phyloP scores from a whole-genome alignment of 352 stramenopile species.

The Globisporangium middletonii region DNA sequence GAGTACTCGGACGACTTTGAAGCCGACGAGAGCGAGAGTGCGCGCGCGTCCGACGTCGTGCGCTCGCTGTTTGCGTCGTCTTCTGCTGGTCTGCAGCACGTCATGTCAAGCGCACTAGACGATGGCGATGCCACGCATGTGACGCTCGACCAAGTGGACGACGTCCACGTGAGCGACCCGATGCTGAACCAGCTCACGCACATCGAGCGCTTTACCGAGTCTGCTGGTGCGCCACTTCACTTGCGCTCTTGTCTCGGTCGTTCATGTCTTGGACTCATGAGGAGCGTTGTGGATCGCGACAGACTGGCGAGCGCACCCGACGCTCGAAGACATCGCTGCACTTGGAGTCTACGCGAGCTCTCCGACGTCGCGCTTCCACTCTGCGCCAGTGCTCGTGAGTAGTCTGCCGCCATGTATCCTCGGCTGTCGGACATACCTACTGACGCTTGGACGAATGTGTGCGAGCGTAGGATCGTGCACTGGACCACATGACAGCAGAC shows the following conservation, averaged over 20 bases:
- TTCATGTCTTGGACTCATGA: neutral
- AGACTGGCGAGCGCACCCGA: conserved; percentile 11
- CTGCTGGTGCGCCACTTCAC: conserved; percentile 13
- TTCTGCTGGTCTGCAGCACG: neutral
- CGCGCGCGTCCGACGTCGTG: conserved; percentile 3
- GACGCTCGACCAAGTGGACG: conserved; percentile 7
- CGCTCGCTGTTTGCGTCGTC: conserved; percentile 5
- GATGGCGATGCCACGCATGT: neutral
- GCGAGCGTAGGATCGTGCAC: neutral
- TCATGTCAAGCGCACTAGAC: neutral
- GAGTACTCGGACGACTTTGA: conserved; percentile 17
- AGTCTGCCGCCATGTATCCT: neutral
- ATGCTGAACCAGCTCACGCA: conserved; percentile 53
- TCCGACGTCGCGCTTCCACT: conserved; percentile 11
- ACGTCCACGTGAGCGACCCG: conserved; percentile 34
- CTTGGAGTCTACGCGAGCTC: conserved; percentile 22
- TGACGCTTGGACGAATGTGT: neutral
- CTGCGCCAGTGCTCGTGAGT: conserved; percentile 4
- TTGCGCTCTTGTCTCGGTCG: conserved; percentile 10
- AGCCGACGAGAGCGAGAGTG: neutral
- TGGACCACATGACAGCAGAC: neutral
- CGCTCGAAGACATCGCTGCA: conserved; percentile 17
- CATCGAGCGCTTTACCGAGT: conserved; percentile 51
- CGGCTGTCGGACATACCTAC: neutral
- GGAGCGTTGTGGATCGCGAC: neutral